phyloP scores from a whole-genome alignment of 169 alveolate genomes.

The Plasmodium gonderi region DNA sequence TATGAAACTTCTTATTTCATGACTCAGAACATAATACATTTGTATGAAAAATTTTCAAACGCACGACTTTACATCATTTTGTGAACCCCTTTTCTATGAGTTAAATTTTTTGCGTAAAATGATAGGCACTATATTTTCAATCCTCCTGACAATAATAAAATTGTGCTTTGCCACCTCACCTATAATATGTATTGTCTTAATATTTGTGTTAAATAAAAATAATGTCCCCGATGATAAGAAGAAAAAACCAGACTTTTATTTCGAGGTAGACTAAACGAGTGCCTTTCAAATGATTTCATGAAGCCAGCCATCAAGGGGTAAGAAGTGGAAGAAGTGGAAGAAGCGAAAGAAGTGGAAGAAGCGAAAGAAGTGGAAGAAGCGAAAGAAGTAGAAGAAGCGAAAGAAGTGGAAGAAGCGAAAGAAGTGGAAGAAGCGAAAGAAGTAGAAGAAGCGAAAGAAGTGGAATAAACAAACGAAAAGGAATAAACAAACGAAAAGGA shows the following conservation, averaged over 20 bases:
- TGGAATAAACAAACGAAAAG: too few species aligned
- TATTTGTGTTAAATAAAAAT: conserved; percentile 48
- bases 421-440: too few species aligned
- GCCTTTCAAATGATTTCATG: not conserved
- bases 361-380: too few species aligned
- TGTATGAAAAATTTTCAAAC: not conserved
- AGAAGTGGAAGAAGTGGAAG: not conserved
- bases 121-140: conserved; percentile 51
- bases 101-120: conserved; percentile 13
- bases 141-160: conserved; percentile 40
- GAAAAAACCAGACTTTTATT: conserved; percentile 49
- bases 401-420: too few species aligned
- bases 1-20: not conserved
- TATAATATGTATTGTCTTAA: conserved; percentile 46
- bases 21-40: not conserved
- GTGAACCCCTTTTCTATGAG: not conserved
- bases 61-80: not conserved
- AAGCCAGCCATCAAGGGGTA: not conserved
- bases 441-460: too few species aligned
- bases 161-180: conserved; percentile 65
- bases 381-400: too few species aligned
- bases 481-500: too few species aligned
- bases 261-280: conserved; percentile 49
- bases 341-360: not conserved
- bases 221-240: conserved; percentile 54